Evolutionary conservation across 2,329 filamentous ascomycete species (phyloP).

Genomic region (Zelopaecilomyces penicillatus): DNA sequence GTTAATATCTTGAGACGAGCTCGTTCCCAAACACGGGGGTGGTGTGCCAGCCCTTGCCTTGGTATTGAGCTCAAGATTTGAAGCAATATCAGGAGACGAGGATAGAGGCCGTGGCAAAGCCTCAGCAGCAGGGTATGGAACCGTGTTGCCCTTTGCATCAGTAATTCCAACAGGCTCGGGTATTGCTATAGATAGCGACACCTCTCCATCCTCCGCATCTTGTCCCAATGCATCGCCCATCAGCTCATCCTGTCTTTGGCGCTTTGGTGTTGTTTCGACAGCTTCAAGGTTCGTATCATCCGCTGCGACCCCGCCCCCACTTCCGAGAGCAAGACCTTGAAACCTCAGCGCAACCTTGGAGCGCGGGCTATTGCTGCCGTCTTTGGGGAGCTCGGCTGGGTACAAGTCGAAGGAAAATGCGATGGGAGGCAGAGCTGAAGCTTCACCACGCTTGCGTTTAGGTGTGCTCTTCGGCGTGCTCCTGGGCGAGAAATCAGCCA

Average conservation of each 20-base stretch:
- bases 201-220: too few species aligned
- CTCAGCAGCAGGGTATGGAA: slow-evolving; percentile 1
- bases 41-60: slow-evolving; percentile 31
- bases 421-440: slow-evolving; percentile 24
- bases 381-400: slow-evolving; percentile 25
- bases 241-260: slow-evolving; percentile 24
- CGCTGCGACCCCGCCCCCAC: slow-evolving; percentile 36
- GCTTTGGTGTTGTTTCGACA: slow-evolving; percentile 28
- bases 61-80: slow-evolving; percentile 18
- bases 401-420: slow-evolving; percentile 40
- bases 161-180: neutral
- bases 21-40: slow-evolving; percentile 23
- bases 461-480: slow-evolving; percentile 23
- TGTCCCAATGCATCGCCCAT: slow-evolving; percentile 19
- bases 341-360: slow-evolving; percentile 45
- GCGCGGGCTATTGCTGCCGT: slow-evolving; percentile 45
- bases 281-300: slow-evolving; percentile 22
- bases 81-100: too few species aligned
- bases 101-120: too few species aligned
- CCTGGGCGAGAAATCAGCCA: too few species aligned
- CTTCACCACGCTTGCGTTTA: slow-evolving; percentile 38
- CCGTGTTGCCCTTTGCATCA: neutral
- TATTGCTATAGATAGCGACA: neutral
- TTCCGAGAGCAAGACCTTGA: slow-evolving; percentile 38
- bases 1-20: slow-evolving; percentile 11